Evolutionary conservation across 305 asterid genomes (phyloP).

Genomic region (Solanum hybrid): DNA sequence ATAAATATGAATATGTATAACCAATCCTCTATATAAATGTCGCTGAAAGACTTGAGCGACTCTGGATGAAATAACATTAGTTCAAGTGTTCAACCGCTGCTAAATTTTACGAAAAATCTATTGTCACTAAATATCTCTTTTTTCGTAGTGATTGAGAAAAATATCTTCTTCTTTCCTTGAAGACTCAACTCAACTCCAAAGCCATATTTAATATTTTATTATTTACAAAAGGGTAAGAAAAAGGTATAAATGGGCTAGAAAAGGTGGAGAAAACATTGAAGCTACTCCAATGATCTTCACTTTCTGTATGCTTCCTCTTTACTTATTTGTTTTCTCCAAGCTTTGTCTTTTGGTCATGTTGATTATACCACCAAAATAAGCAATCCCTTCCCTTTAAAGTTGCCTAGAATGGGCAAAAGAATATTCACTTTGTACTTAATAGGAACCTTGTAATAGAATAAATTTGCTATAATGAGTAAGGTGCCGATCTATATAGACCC

Average conservation of each 20-base stretch:
- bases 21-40: neutral
- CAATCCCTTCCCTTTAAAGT: constrained; percentile 4
- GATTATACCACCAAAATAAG: neutral
- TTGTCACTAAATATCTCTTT: neutral
- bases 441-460: neutral
- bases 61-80: neutral
- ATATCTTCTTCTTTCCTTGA: neutral
- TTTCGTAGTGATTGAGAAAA: neutral
- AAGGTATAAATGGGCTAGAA: neutral
- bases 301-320: constrained; percentile 8
- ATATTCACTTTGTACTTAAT: constrained; percentile 2
- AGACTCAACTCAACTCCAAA: neutral
- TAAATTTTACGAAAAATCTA: neutral
- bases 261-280: neutral
- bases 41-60: neutral
- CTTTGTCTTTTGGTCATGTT: neutral
- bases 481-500: neutral
- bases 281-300: constrained; percentile 2
- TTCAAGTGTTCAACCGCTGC: neutral
- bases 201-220: neutral
- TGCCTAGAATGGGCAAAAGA: neutral
- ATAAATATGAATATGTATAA: neutral
- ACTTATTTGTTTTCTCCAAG: constrained; percentile 2
- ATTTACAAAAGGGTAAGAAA: neutral
- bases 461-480: neutral